Base-by-base conservation (phyloP, 2,329 filamentous ascomycete species). In the Aspergillus carbonarius region DNA sequence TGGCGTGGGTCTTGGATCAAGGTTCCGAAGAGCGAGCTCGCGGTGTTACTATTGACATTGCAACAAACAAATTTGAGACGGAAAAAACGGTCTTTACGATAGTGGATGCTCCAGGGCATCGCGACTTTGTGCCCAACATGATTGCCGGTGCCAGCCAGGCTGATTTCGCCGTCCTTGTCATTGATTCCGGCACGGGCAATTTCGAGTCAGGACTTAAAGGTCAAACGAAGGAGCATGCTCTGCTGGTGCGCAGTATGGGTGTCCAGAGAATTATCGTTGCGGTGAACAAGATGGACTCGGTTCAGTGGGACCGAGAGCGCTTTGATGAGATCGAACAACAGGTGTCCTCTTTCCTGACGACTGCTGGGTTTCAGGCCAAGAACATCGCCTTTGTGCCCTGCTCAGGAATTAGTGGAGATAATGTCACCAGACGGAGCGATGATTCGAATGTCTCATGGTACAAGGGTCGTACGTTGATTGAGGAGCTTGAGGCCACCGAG, bases 81-180 rank as follows among this genome's bases (percentile, higher is more conserved):
- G 87, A 91, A 1, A 89, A 84, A 53, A 95, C 92, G 0, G 85
- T 84, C 10, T 98, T 98, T 70, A 98, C 95, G 1, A 96, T 99
- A 47, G 82, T 99, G 4, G 95, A 99, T 72, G 93, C 95, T 0
- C 95, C 95, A 0, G 95, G 95, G 0, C 95, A 99, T 75, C 85
- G 88, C 60, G 95, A 99, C 72, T 99, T 98, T 71, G 92, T 99
- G 18, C 95, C 95, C 0, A 99, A 97, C 74, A 99, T 99, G 95
- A 97, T 99, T 72, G 93, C 93, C 2, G 95, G 95, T 13, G 92
- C 93, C 3, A 95, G 91, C 59, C 93, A 97, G 76, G 96, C 95
- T 9, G 95, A 99, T 73, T 95, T 98, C 74, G 95, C 93, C 0
- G 89, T 99, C 0, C 81, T 99, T 3, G 95, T 99, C 18, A 91